Base-by-base conservation (phyloP, 371 early-diverging fungal genomes). In the Basidiobolus meristosporus region DNA sequence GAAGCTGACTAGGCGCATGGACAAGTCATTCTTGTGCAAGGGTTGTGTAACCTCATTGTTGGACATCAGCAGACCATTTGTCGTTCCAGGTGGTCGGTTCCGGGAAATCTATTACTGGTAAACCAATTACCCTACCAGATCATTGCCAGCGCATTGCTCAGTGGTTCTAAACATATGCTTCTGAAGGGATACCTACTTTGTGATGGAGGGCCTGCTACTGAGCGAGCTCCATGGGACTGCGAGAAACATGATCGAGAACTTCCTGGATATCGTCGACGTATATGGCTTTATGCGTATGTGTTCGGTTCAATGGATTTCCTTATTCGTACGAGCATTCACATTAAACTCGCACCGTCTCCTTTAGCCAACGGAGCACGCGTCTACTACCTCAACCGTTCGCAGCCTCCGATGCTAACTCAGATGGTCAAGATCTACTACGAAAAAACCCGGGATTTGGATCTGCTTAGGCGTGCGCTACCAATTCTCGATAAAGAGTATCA, bases 71-170 rank as follows among this genome's bases (percentile, higher is more conserved):
- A 56, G 67, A 34, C 71, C 63, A 7, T 90, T 89, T 56, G 71
- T 90, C 1, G 75, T 90, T 7, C 90, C 93, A 7, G 93, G 93
- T 3, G 91, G 90, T 2, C 54, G 90, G 38, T 93, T 93, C 48
- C 55, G 79, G 39, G 90, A 93, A 65, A 62, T 74, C 20, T 89
- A 90, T 54, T 88, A 92, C 53, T 90, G 89, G 90, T 26, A 26
- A 26, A 26, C n/a, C n/a, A n/a, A n/a, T n/a, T n/a, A n/a, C n/a
- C n/a, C n/a, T n/a, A n/a, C n/a, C n/a, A n/a, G n/a, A n/a, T n/a
- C n/a, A n/a, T n/a, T n/a, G n/a, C n/a, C n/a, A n/a, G n/a, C n/a
- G n/a, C n/a, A n/a, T n/a, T n/a, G n/a, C n/a, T n/a, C n/a, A n/a
- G n/a, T n/a, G n/a, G 26, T 26, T 26, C 26, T 26, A 26, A 26